Evolutionary conservation across 192 early-diverging fungal genomes (phyloP), one percentile per base, ranked within the genome.

Genomic region (Cetraspora pellucida): DNA sequence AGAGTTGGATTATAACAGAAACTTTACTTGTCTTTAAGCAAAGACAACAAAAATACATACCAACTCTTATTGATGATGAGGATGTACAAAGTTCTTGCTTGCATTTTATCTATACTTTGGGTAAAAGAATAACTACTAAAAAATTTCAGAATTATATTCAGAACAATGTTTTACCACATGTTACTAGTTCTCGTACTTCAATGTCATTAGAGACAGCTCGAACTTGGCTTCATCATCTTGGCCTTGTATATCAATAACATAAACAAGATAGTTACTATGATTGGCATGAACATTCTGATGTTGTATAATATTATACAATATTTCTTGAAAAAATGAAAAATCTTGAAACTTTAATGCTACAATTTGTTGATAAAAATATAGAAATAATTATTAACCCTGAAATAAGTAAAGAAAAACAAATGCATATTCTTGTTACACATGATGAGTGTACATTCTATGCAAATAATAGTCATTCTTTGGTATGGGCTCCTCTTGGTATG

Each of bases 261-360:
- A 1, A 23, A 4, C 27, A 43, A 21, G 31, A 3, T 31, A 37
- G 37, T 21, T 65, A 65, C 43, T 65, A 37, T 65, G 27, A 65
- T 65, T 0, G 43, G 10, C 28, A 67, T 67, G 31, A 43, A 9
- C 31, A 10, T 44, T 10, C 11, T 23, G 28, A 61, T 10, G 10
- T 61, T 61, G 10, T 31, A 30, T 3, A 30, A 23, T 61, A 61
- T 25, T 3, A 21, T 21, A 3, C 3, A 3, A 25, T 44, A 2
- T 67, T 67, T 21, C 65, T 43, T 46, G 43, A 67, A 67, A 43
- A 43, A 67, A 21, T 44, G 27, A 31, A 46, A n/a, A 19, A 21
- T 16, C 14, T 44, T 37, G 31, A 61, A 30, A 61, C 11, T 10
- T 13, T 28, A 30, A 61, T 61, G 59, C 11, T 1, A 28, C n/a